Percentiles rank a stretch among this genome's conserved stretches.
Evolutionary conservation across 331 rosid genomes (phyloP).

Genomic region (Spiraea crenata): DNA sequence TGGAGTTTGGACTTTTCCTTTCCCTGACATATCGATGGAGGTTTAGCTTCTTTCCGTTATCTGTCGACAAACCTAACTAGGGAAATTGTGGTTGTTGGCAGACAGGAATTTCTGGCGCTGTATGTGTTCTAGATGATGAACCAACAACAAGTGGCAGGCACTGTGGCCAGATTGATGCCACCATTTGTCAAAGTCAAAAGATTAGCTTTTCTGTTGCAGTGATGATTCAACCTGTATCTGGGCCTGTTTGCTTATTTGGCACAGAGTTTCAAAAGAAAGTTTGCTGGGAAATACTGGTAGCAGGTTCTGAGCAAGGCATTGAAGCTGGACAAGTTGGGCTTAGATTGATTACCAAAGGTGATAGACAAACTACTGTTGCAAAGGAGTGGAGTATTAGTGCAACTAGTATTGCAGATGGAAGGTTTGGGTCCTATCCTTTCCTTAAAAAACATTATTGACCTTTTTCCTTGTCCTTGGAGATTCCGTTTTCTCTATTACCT

Average conservation of each 20-base stretch:
- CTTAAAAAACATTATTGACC: conserved; percentile 7
- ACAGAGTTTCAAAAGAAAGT: conserved; percentile 84
- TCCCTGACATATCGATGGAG: neutral
- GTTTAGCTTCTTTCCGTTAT: neutral
- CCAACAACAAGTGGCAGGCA: conserved; percentile 86
- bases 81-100: conserved; percentile 42
- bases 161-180: conserved; percentile 76
- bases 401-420: conserved; percentile 96
- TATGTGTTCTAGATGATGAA: conserved; percentile 94
- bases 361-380: conserved; percentile 88
- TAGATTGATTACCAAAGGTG: conserved; percentile 94
- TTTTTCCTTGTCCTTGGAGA: conserved; percentile 6
- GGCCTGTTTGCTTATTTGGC: conserved; percentile 95
- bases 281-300: conserved; percentile 98
- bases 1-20: conserved; percentile 12
- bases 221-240: conserved; percentile 97
- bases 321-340: conserved; percentile 99
- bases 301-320: conserved; percentile 98
- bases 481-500: conserved; percentile 5
- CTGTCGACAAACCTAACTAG: conserved; percentile 20
- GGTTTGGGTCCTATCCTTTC: conserved; percentile 48
- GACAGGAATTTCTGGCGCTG: conserved; percentile 87
- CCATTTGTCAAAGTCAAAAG: conserved; percentile 81
- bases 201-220: conserved; percentile 78
- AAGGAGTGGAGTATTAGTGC: conserved; percentile 97